Percentiles rank a stretch among this genome's conserved stretches.
Evolutionary conservation across 2,329 filamentous ascomycete species (phyloP).

Genomic region (Fusarium acutatum): DNA sequence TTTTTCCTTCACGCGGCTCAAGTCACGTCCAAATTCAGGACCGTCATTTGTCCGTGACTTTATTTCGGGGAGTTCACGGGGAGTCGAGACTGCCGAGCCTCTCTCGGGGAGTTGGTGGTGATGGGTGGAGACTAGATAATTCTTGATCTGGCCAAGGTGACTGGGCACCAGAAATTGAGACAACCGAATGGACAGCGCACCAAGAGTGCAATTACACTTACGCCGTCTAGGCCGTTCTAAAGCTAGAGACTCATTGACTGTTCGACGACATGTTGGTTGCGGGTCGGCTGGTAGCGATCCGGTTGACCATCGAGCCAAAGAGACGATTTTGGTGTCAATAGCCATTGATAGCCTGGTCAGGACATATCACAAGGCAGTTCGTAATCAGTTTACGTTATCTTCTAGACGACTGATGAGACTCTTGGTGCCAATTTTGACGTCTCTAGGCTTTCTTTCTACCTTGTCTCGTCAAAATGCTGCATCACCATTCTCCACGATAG

Average conservation of each 20-base stretch:
- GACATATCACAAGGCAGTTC: neutral
- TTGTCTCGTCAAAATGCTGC: neutral
- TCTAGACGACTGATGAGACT: neutral
- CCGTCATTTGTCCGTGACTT: slow-evolving; percentile 15
- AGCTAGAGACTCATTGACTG: neutral
- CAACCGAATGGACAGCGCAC: neutral
- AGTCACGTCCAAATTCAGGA: neutral
- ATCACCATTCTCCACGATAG: neutral
- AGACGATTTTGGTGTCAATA: neutral
- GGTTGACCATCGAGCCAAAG: neutral
- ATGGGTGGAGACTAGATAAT: neutral
- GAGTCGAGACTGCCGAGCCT: neutral
- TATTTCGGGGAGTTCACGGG: slow-evolving; percentile 29
- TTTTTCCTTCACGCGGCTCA: neutral
- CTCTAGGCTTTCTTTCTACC: neutral
- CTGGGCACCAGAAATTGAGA: neutral
- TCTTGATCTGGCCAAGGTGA: neutral
- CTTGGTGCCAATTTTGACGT: neutral
- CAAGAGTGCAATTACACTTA: neutral
- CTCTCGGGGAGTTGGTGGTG: slow-evolving; percentile 23
- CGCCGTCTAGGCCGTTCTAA: neutral
- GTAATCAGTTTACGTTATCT: neutral
- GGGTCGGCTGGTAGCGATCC: neutral
- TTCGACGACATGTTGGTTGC: neutral
- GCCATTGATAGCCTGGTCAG: neutral